A percentile compares a stretch with the other conserved stretches of the same genome.
These are phyloP conservation scores for Botrytis byssoidea DNA, from an alignment of 2,329 filamentous ascomycete species.

Conservation along the genomic window DNA sequence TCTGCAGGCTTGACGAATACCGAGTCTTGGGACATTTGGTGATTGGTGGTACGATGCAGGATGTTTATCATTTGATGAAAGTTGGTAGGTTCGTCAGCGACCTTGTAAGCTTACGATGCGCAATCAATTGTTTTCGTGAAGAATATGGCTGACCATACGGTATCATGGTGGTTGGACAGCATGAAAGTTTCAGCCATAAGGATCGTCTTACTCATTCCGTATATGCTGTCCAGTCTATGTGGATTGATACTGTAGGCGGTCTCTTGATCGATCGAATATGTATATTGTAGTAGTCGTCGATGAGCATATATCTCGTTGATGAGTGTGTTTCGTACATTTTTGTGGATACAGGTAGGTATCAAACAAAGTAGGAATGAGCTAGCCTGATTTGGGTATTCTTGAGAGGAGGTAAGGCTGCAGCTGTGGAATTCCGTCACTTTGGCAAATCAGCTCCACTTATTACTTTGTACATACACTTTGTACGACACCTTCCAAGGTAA, in stretches of 20 bases:
- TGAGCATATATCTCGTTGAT: background rate
- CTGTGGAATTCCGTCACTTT: background rate
- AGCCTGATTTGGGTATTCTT: background rate
- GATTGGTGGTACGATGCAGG: background rate
- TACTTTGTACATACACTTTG: too few relatives aligned
- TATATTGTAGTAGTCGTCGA: background rate
- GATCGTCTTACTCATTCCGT: constrained; percentile 2
- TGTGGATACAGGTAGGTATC: background rate
- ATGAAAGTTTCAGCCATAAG: constrained; percentile 3
- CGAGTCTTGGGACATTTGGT: background rate
- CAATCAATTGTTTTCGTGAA: background rate
- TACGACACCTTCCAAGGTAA: background rate
- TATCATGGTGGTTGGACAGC: constrained; percentile 3
- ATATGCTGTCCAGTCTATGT: background rate
- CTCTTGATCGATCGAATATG: background rate
- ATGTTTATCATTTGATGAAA: background rate
- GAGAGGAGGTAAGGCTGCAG: background rate
- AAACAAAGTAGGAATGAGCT: background rate
- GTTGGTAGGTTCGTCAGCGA: background rate
- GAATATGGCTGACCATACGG: background rate
- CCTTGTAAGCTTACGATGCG: constrained; percentile 7
- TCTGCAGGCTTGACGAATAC: constrained; percentile 13
- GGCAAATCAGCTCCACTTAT: background rate
- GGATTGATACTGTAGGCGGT: background rate
- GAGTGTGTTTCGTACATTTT: background rate